Conservation (phyloP, 176 grass and related monocot genomes). For the Poa annua region DNA sequence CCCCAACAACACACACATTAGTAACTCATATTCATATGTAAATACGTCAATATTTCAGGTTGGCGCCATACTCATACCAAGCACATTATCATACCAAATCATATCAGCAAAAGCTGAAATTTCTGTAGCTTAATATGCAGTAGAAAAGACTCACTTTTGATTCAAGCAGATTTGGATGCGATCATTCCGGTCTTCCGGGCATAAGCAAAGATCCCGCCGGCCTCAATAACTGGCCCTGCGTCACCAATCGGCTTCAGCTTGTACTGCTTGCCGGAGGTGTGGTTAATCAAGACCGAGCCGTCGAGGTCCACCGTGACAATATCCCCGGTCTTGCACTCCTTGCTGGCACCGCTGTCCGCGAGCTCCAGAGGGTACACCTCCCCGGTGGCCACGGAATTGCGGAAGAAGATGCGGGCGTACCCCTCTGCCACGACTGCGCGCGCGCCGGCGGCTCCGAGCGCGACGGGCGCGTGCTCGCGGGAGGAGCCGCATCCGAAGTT, state of each 20-base stretch:
- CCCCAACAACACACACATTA: too few relatives aligned
- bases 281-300: conserved; percentile 68
- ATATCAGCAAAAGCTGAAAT: background rate
- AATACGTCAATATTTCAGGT: background rate
- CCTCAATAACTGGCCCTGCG: conserved; percentile 91
- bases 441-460: conserved; percentile 79
- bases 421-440: conserved; percentile 65
- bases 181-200: conserved; percentile 96
- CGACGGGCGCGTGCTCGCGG: conserved; percentile 95
- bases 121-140: background rate
- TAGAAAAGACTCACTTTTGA: conserved; percentile 30
- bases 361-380: conserved; percentile 92
- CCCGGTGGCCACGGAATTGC: conserved; percentile 88
- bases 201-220: conserved; percentile 91
- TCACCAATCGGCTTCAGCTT: conserved; percentile 93
- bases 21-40: background rate
- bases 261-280: conserved; percentile 90
- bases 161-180: conserved; percentile 46
- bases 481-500: conserved; percentile 98
- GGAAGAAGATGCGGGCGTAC: conserved; percentile 93
- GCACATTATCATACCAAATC: background rate
- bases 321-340: conserved; percentile 81
- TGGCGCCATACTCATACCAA: background rate
- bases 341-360: conserved; percentile 51
- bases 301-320: conserved; percentile 77